Evolutionary conservation across 164 flowering plant species (phyloP).

Genomic region (Tetracentron sinense): DNA sequence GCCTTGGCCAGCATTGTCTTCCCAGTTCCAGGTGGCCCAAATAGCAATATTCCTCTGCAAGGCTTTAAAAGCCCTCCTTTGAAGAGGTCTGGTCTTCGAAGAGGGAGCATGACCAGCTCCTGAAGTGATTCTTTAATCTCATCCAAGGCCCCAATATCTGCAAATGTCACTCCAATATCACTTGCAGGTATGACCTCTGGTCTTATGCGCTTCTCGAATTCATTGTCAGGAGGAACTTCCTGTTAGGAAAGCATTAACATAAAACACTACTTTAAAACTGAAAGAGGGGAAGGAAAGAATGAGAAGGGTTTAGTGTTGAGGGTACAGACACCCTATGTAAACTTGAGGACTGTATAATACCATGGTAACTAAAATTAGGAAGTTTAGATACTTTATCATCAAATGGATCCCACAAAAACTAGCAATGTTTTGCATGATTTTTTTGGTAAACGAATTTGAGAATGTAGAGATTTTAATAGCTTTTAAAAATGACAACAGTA

Average conservation of each 20-base stretch:
- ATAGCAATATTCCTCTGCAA: constrained; percentile 85
- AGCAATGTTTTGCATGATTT: no score
- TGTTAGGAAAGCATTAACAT: constrained; percentile 16
- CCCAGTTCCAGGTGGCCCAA: constrained; percentile 98
- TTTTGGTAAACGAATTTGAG: no score
- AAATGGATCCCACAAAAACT: no score
- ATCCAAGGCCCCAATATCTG: constrained; percentile 84
- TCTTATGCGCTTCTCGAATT: constrained; percentile 91
- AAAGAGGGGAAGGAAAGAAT: background rate
- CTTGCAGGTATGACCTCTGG: constrained; percentile 90
- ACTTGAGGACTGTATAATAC: no score
- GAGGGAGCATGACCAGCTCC: constrained; percentile 95
- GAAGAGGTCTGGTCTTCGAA: constrained; percentile 90
- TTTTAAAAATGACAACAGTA: no score
- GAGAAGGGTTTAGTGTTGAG: background rate
- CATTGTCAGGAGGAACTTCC: constrained; percentile 85
- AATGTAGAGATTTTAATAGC: no score
- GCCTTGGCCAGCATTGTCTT: constrained; percentile 99
- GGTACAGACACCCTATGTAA: background rate
- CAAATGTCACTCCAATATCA: constrained; percentile 80
- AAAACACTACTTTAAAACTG: background rate
- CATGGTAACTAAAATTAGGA: no score
- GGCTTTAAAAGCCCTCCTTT: constrained; percentile 91
- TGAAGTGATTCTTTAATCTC: constrained; percentile 95
- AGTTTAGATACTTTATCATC: no score